phyloP scores from a whole-genome alignment of 2,329 filamentous ascomycete species.

The Tolypocladium album region DNA sequence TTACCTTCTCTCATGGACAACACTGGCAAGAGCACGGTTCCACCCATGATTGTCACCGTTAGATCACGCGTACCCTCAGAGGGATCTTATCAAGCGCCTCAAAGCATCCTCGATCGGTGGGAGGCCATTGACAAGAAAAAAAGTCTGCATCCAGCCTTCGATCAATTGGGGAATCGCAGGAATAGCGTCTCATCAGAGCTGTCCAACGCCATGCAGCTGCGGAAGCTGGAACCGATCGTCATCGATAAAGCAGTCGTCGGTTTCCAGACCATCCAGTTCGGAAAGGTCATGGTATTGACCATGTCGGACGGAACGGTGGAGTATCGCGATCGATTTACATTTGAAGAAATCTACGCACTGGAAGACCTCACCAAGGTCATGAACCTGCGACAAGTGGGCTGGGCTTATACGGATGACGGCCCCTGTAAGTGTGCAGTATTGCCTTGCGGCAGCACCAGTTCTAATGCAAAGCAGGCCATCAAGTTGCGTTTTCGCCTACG shows the following conservation, averaged over 20 bases:
- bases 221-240: constrained; percentile 56
- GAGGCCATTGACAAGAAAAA: constrained; percentile 61
- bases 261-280: constrained; percentile 57
- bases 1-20: constrained; percentile 55
- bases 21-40: constrained; percentile 40
- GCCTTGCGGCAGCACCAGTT: not conserved
- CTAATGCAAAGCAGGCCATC: constrained; percentile 33
- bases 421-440: constrained; percentile 41
- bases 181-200: constrained; percentile 33
- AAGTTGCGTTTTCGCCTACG: constrained; percentile 51
- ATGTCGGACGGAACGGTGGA: constrained; percentile 76
- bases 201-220: constrained; percentile 32
- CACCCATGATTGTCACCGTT: constrained; percentile 59
- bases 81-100: constrained; percentile 50
- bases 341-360: constrained; percentile 57
- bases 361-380: constrained; percentile 55
- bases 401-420: constrained; percentile 55
- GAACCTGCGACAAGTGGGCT: constrained; percentile 67
- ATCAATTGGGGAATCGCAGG: constrained; percentile 57
- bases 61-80: constrained; percentile 50
- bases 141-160: constrained; percentile 63
- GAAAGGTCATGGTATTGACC: constrained; percentile 59
- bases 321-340: constrained; percentile 65
- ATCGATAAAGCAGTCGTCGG: constrained; percentile 62
- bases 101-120: constrained; percentile 76